Base-by-base conservation (phyloP, 2,329 filamentous ascomycete species). In the Sclerotinia minor region DNA sequence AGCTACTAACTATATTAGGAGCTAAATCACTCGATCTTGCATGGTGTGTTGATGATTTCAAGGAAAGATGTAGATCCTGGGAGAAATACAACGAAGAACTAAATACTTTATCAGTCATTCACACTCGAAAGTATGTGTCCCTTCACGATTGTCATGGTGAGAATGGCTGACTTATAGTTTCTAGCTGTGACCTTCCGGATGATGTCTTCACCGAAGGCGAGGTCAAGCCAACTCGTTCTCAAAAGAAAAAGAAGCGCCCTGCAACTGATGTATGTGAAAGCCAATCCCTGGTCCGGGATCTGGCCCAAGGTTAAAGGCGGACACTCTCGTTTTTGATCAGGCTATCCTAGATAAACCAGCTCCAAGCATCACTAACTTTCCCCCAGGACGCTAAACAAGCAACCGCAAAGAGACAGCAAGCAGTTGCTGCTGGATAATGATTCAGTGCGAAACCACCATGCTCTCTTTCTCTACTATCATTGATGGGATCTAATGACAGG, bases 161-260 rank as follows among this genome's bases (percentile, higher is more conserved):
- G 38, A 58, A 41, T 76, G 64, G 76, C 73, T 74, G 59, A 76
- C 65, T 44, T 54, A 58, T 69, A 15, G 24, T 71, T 45, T 38
- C 44, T 75, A 97, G 94, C 79, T 91, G 92, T 77, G 89, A 93
- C 76, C 84, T 99, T 35, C 95, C 95, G 38, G 89, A 92, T 69
- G 94, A 99, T 78, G 88, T 98, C 2, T 99, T 99, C 77, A 85
- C 89, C 59, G 81, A 88, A 32, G 92, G 92, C 75, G 95, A 99
- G 79, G 81, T 82, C 61, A 90, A 87, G 74, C 91, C 91, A 6
- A 60, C 68, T 35, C 73, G 74, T n/a, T 72, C 74, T 53, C 69
- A 63, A 54, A 76, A 76, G 71, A 77, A 73, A 65, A 77, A 76
- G 67, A 78, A 77, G 71, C 75, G 75, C 26, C 45, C 64, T 52